A percentile compares a stretch with the other conserved stretches of the same genome.
These are phyloP conservation scores for Acorus gramineus DNA, from an alignment of 106 monocot species.

Conservation along the genomic window DNA sequence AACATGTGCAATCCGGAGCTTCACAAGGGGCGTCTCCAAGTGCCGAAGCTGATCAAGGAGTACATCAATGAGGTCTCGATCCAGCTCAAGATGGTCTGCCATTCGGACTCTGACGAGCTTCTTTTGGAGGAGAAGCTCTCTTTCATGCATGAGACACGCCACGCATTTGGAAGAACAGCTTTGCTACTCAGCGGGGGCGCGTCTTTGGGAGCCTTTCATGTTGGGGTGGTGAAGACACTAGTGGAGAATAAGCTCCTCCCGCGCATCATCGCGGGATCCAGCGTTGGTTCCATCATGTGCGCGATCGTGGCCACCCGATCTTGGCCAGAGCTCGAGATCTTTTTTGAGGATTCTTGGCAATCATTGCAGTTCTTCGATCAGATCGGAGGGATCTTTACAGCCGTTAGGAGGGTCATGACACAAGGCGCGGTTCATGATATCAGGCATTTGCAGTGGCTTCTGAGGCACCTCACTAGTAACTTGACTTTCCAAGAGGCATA, in stretches of 20 bases:
- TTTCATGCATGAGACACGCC: conserved; percentile 95
- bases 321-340: conserved; percentile 81
- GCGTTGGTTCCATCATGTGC: conserved; percentile 86
- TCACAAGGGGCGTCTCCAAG: conserved; percentile 94
- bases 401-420: conserved; percentile 62
- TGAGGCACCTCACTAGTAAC: conserved; percentile 80
- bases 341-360: conserved; percentile 67
- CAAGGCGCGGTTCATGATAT: conserved; percentile 86
- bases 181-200: conserved; percentile 90
- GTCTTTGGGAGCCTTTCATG: conserved; percentile 77
- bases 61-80: conserved; percentile 87
- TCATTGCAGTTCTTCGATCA: conserved; percentile 87
- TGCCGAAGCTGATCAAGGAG: conserved; percentile 78
- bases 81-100: conserved; percentile 76
- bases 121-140: conserved; percentile 84
- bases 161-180: conserved; percentile 87
- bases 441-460: conserved; percentile 55
- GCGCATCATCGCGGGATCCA: conserved; percentile 80
- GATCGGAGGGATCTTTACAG: conserved; percentile 71
- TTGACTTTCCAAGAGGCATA: conserved; percentile 95
- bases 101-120: conserved; percentile 68
- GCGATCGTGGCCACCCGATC: conserved; percentile 77
- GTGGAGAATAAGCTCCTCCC: conserved; percentile 84
- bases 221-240: conserved; percentile 78
- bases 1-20: conserved; percentile 95